phyloP scores from a whole-genome alignment of 768 basidiomycete genomes.

The Suillus ampliporus region DNA sequence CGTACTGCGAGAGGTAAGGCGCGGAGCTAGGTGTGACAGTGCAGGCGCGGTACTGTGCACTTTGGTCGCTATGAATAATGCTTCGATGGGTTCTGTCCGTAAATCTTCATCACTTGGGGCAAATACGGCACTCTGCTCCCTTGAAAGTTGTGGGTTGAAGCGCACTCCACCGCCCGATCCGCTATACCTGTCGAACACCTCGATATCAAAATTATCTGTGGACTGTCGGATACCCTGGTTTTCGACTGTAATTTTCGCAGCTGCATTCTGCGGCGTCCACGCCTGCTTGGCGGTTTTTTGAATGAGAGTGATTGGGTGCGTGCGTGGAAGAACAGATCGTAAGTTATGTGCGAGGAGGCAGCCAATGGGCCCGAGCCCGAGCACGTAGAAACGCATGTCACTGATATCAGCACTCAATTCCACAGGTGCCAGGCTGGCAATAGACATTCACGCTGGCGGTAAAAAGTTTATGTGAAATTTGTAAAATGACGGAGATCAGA shows the following conservation, averaged over 20 bases:
- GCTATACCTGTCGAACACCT: slow-evolving; percentile 47
- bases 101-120: slow-evolving; percentile 20
- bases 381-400: slow-evolving; percentile 73
- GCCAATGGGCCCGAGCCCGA: slow-evolving; percentile 86
- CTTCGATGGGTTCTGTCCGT: slow-evolving; percentile 56
- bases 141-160: slow-evolving; percentile 21
- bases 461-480: slow-evolving; percentile 12
- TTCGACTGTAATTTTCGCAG: slow-evolving; percentile 54
- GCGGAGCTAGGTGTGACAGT: slow-evolving; percentile 60
- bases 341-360: slow-evolving; percentile 83
- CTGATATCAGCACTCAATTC: slow-evolving; percentile 14
- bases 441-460: slow-evolving; percentile 6
- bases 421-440: background rate
- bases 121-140: slow-evolving; percentile 19
- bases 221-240: slow-evolving; percentile 48
- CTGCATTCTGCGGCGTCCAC: slow-evolving; percentile 35
- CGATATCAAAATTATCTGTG: slow-evolving; percentile 54
- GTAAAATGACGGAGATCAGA: slow-evolving; percentile 7
- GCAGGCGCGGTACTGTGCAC: slow-evolving; percentile 67
- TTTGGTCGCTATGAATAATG: slow-evolving; percentile 85
- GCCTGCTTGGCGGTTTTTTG: slow-evolving; percentile 56
- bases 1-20: slow-evolving; percentile 71
- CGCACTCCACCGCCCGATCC: slow-evolving; percentile 26
- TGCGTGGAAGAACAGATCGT: slow-evolving; percentile 57
- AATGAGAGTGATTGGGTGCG: slow-evolving; percentile 70